Evolutionary conservation across 441 rosid species (phyloP).

Genomic region (Pelargonium australe): DNA sequence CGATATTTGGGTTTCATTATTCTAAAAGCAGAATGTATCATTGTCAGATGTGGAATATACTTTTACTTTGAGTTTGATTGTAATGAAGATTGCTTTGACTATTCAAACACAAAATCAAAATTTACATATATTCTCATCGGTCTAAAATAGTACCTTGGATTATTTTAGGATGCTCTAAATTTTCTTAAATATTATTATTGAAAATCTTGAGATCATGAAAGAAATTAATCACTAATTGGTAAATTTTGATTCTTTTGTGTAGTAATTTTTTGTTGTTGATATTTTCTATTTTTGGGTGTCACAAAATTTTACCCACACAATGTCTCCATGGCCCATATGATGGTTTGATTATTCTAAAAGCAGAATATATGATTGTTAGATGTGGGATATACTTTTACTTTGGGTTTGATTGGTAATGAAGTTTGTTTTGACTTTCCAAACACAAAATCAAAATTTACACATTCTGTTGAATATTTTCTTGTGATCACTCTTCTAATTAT

Average conservation of each 20-base stretch:
- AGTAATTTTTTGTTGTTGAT: neutral
- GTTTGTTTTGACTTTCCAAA: too few relatives aligned
- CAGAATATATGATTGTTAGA: too few relatives aligned
- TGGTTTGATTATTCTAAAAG: too few relatives aligned
- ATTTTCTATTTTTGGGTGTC: constrained; percentile 1
- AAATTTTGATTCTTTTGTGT: neutral
- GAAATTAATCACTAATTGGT: neutral
- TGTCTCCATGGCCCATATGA: neutral
- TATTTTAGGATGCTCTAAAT: neutral
- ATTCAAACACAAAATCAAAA: neutral
- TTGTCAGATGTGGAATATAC: neutral
- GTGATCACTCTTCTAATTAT: neutral
- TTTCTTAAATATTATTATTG: neutral
- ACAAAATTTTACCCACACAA: neutral
- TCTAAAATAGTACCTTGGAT: neutral
- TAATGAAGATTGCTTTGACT: neutral
- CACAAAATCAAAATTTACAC: too few relatives aligned
- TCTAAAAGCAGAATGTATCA: neutral
- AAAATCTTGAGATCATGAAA: neutral
- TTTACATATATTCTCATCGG: neutral
- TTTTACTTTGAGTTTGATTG: neutral
- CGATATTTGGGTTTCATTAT: neutral
- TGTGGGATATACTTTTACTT: too few relatives aligned
- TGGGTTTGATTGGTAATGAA: too few relatives aligned
- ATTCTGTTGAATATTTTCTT: neutral